Evolutionary conservation across 2,329 filamentous ascomycete species (phyloP).

Genomic region (Gaeumannomyces tritici): DNA sequence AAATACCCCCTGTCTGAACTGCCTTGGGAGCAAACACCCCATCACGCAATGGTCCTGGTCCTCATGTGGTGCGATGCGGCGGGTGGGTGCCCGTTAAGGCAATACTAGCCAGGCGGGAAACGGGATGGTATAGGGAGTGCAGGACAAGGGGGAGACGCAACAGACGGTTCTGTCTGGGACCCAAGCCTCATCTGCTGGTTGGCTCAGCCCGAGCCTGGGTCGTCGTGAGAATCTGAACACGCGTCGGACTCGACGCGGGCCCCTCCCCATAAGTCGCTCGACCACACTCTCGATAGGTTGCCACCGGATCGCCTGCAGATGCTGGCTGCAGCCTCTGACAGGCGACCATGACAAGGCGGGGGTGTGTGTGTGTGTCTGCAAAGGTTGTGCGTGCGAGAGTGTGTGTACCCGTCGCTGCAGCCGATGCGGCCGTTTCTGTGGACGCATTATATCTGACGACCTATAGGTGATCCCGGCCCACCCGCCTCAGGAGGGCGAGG

Average conservation of each 20-base stretch:
- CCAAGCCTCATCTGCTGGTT: too few relatives aligned
- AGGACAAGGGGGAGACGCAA: too few relatives aligned
- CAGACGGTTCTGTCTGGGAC: too few relatives aligned
- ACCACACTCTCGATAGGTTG: background rate
- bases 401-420: too few relatives aligned
- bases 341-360: too few relatives aligned
- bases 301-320: background rate
- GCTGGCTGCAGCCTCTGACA: background rate
- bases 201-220: too few relatives aligned
- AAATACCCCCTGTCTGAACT: background rate
- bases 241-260: background rate
- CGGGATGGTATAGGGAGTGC: background rate
- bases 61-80: background rate
- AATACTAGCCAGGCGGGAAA: background rate
- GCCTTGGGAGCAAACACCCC: background rate
- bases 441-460: too few relatives aligned
- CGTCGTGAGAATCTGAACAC: background rate
- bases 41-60: background rate
- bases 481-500: too few relatives aligned
- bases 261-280: background rate
- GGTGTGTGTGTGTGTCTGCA: too few relatives aligned
- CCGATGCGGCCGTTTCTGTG: too few relatives aligned
- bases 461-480: too few relatives aligned
- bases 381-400: too few relatives aligned
- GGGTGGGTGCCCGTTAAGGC: background rate